Conservation (phyloP, 2,329 filamentous ascomycete species). For the Berkeleyomyces basicola region DNA sequence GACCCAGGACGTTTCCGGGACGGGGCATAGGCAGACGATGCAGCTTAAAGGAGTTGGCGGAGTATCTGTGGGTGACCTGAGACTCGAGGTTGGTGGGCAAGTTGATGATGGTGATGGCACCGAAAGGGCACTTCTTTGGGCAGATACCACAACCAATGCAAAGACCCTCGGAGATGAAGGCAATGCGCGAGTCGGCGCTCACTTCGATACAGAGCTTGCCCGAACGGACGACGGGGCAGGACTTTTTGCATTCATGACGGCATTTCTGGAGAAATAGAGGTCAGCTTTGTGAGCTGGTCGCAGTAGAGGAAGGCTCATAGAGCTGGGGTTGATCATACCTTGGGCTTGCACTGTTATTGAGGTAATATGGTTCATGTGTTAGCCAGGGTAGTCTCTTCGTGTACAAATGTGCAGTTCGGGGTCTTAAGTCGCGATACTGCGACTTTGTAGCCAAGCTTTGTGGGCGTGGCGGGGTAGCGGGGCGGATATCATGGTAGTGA, state of each 20-base stretch:
- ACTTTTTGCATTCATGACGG: conserved; percentile 97
- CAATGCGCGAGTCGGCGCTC: conserved; percentile 70
- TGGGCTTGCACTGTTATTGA: conserved; percentile 59
- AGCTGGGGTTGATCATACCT: conserved; percentile 33
- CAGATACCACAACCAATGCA: conserved; percentile 99
- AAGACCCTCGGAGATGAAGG: conserved; percentile 90
- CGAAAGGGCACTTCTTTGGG: conserved; percentile 97
- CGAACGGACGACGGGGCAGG: conserved; percentile 89
- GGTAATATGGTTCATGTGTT: not conserved
- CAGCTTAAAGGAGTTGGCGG: conserved; percentile 98
- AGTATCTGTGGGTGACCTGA: conserved; percentile 95
- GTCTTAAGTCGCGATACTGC: not conserved
- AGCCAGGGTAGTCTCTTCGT: not conserved
- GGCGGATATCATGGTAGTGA: conserved; percentile 15
- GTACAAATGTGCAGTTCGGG: not conserved
- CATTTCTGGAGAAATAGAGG: conserved; percentile 55
- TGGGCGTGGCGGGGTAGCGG: conserved; percentile 23
- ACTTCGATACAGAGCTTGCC: conserved; percentile 98
- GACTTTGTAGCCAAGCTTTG: not conserved
- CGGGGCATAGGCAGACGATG: conserved; percentile 92
- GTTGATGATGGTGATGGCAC: conserved; percentile 99
- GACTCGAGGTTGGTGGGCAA: conserved; percentile 97
- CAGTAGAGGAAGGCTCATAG: not conserved
- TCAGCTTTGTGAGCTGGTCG: conserved; percentile 12
- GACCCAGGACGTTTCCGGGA: conserved; percentile 84